Base-by-base conservation (phyloP, 1,284 basidiomycete species). In the Ustilago sp. region DNA sequence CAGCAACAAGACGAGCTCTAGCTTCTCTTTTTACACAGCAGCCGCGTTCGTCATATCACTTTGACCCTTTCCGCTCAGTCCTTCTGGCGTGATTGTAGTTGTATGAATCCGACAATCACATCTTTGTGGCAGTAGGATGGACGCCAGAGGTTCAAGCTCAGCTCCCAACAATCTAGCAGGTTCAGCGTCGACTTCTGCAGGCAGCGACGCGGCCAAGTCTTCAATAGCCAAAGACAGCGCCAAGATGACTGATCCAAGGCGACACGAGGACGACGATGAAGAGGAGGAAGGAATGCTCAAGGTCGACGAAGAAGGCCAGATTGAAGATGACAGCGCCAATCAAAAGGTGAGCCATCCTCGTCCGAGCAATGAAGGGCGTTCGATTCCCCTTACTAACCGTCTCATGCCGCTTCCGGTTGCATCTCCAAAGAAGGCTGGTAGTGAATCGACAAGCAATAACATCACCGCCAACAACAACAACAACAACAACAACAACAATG, bases 211-310 rank as follows among this genome's bases (percentile, higher is more conserved):
- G 9, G 58, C 31, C 31, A 63, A 38, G 38, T 38, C 51, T 45
- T 45, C 43, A 19, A 45, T 19, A 53, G 47, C 56, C 56, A 8
- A 41, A 7, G 50, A 45, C 13, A 57, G 36, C 23, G 34, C 15
- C 57, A 69, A 4, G 48, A 63, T 59, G 58, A 43, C 59, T 17
- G 32, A 58, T 19, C 17, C 51, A 48, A 39, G 31, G 28, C 31
- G 55, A 23, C 32, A 58, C n/a, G 66, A 43, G 28, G 63, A 74
- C 11, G 75, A 78, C 12, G 71, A 78, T 15, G 74, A 76, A 38
- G 75, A 78, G 36, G 75, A 78, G 48, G 75, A 78, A 54, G 75
- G 75, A 8, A 78, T 78, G 71, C 67, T 78, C 57, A 70, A 68
- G 34, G 59, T 71, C 1, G 72, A 72, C 13, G 75, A 78, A 55